Conservation (phyloP, 2,329 filamentous ascomycete species). For the Phialocephala sp. region DNA sequence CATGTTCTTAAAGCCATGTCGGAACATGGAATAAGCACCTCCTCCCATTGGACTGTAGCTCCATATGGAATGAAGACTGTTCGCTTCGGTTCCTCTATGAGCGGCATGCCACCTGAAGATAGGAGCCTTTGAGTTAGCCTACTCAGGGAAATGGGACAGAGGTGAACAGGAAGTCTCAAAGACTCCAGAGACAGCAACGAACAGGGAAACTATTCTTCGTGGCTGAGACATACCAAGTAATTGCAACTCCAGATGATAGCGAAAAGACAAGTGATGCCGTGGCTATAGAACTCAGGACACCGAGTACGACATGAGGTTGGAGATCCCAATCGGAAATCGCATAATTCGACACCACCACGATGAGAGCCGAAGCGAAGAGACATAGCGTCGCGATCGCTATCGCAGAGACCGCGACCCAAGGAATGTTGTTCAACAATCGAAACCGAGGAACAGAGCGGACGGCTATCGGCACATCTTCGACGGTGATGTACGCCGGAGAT, state of each 20-base stretch:
- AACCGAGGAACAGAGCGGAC: background rate
- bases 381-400: background rate
- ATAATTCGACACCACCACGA: background rate
- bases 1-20: background rate
- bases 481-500: background rate
- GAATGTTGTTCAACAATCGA: background rate
- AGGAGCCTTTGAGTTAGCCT: background rate
- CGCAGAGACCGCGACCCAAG: background rate
- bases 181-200: background rate
- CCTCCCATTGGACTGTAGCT: constrained; percentile 8
- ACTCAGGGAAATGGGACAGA: background rate
- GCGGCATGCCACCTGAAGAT: constrained; percentile 1
- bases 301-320: constrained; percentile 8
- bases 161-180: background rate
- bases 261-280: background rate
- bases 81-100: background rate
- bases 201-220: background rate
- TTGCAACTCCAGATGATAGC: background rate
- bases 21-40: background rate
- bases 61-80: constrained; percentile 1
- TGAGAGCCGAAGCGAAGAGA: background rate
- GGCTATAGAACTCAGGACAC: background rate
- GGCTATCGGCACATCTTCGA: background rate
- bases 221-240: constrained; percentile 3
- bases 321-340: background rate